phyloP scores from a whole-genome alignment of 331 rosid genomes.

The Dryas integrifolia region DNA sequence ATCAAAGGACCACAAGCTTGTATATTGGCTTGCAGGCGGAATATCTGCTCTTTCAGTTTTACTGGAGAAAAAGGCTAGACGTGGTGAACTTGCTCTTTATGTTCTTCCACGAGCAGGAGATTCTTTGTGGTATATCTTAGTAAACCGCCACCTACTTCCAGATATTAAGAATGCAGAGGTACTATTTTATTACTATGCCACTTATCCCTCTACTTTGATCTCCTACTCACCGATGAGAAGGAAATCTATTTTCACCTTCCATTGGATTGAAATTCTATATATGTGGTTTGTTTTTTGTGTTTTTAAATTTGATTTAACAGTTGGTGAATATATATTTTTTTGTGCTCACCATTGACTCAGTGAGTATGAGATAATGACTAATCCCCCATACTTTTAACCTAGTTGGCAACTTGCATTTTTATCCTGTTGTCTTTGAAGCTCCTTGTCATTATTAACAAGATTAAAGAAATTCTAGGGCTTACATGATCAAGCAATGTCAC shows the following conservation, averaged over 20 bases:
- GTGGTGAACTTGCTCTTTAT: constrained; percentile 91
- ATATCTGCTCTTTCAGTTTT: constrained; percentile 78
- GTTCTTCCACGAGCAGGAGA: constrained; percentile 97
- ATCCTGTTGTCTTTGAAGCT: too few relatives aligned
- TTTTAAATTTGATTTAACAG: neutral
- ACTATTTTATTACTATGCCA: constrained; percentile 4
- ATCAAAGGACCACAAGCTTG: constrained; percentile 82
- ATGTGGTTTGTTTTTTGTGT: neutral
- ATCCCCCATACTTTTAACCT: too few relatives aligned
- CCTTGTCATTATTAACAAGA: too few relatives aligned
- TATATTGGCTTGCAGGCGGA: constrained; percentile 89
- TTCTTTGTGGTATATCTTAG: constrained; percentile 88
- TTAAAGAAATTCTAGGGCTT: too few relatives aligned
- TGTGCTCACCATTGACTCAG: too few relatives aligned
- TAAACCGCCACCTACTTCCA: constrained; percentile 88
- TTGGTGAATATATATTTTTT: neutral
- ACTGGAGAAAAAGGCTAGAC: constrained; percentile 86
- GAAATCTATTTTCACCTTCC: neutral
- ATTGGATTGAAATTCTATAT: neutral
- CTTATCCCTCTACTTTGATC: neutral
- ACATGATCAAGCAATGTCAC: too few relatives aligned
- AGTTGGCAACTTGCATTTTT: too few relatives aligned
- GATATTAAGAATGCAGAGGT: constrained; percentile 87
- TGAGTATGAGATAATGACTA: too few relatives aligned
- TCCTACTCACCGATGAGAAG: neutral